These are phyloP conservation scores for Mycena vitilis DNA, from an alignment of 768 basidiomycete species.

Conservation along the genomic window DNA sequence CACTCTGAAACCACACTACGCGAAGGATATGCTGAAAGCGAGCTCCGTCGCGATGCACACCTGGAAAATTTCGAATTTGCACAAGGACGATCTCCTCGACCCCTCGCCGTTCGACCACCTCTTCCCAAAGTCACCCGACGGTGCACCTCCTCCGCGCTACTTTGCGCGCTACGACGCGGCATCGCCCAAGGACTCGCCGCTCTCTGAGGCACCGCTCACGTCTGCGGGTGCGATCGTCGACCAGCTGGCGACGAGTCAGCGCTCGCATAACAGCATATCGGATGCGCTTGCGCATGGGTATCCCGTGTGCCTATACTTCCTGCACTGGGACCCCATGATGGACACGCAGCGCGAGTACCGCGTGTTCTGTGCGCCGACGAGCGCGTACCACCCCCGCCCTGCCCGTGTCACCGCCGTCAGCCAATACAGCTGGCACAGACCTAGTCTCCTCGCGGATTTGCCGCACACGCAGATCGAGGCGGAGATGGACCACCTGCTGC, in stretches of 20 bases:
- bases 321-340: slow-evolving; percentile 6
- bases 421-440: slow-evolving; percentile 28
- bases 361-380: slow-evolving; percentile 26
- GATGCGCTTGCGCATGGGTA: neutral
- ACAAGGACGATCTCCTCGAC: slow-evolving; percentile 24
- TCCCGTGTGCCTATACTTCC: slow-evolving; percentile 2
- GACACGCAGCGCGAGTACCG: slow-evolving; percentile 22
- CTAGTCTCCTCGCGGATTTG: slow-evolving; percentile 17
- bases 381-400: slow-evolving; percentile 20
- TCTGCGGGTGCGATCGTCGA: slow-evolving; percentile 4
- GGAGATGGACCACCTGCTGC: slow-evolving; percentile 18
- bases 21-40: slow-evolving; percentile 22
- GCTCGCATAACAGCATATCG: neutral
- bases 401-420: slow-evolving; percentile 23
- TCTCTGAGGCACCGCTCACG: slow-evolving; percentile 7
- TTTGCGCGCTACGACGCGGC: slow-evolving; percentile 23
- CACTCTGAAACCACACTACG: slow-evolving; percentile 20
- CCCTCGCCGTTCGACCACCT: slow-evolving; percentile 26
- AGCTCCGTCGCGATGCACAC: slow-evolving; percentile 27
- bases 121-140: slow-evolving; percentile 11
- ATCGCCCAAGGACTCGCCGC: slow-evolving; percentile 29
- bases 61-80: slow-evolving; percentile 14
- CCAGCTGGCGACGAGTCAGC: slow-evolving; percentile 20
- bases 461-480: slow-evolving; percentile 9
- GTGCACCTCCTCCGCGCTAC: slow-evolving; percentile 9